Evolutionary conservation across 169 alveolate genomes (phyloP), one percentile per base, ranked within the genome.

Genomic region (Cryptosporidium felis): DNA sequence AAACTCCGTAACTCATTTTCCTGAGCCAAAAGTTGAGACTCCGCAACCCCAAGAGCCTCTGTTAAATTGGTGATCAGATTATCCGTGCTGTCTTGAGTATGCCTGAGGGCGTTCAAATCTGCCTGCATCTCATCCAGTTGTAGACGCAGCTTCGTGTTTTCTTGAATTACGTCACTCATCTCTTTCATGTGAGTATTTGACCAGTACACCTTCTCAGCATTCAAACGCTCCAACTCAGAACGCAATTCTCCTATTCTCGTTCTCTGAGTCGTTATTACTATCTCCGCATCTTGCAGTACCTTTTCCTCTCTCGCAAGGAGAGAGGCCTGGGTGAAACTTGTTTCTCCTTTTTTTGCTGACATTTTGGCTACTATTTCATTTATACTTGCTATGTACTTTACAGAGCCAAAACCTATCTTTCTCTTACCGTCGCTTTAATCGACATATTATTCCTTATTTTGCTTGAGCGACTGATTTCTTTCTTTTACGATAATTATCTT

Each of bases 221-320:
- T 74, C 44, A 74, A 16, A 12, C 85, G 60, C 14, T 74, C 85
- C 18, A 74, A 42, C 40, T 74, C 85, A 18, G 85, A 47, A 32
- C 85, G 60, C 21, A 74, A 45, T 21, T 74, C 85, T 16, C 85
- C 85, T 5, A 74, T 74, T 16, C 85, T 49, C 2, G 63, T 40
- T 53, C 85, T 74, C 34, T 74, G 85, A 28, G 85, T 74, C 2
- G 85, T 74, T 53, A 74, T 74, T 10, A 74, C 85, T 26, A 74
- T 56, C 23, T 74, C 85, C 5, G 85, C 85, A 74, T 74, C 85
- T 18, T 74, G 85, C 3, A 74, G 67, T 14, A 74, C 85, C 10
- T 74, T 74, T 42, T 74, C 85, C n/a, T 74, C 85, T 18, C 85
- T 74, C 10, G 85, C 85, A 32, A 74, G 85, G 21, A 74, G 66